These are phyloP conservation scores for Neonectria hederae DNA, from an alignment of 2,329 filamentous ascomycete genomes.

Conservation along the genomic window DNA sequence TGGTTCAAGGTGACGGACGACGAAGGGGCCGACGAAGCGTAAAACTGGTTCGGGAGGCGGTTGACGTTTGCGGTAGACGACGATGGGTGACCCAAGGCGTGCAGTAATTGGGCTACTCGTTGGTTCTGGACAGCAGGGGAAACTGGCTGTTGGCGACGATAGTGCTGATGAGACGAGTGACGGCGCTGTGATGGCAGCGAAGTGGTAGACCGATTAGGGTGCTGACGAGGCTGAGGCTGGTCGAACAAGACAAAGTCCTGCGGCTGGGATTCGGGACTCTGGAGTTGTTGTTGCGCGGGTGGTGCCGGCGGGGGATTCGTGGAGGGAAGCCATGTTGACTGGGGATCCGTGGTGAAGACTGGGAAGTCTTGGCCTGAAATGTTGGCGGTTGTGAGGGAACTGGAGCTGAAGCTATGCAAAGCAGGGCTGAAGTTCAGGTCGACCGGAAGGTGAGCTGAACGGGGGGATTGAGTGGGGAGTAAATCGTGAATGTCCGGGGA, in stretches of 20 bases:
- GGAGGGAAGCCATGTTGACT: constrained; percentile 83
- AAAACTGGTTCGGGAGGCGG: constrained; percentile 69
- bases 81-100: constrained; percentile 65
- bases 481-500: constrained; percentile 53
- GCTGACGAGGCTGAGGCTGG: constrained; percentile 53
- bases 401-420: constrained; percentile 65
- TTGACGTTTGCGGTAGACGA: constrained; percentile 64
- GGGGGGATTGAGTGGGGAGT: constrained; percentile 58
- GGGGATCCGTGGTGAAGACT: constrained; percentile 87
- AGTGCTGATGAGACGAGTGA: constrained; percentile 57
- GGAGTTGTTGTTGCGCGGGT: constrained; percentile 66
- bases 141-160: constrained; percentile 53
- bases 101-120: constrained; percentile 67
- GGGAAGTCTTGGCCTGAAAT: constrained; percentile 72
- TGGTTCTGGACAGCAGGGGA: constrained; percentile 62
- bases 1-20: constrained; percentile 67
- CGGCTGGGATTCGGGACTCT: constrained; percentile 60
- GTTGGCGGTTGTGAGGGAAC: constrained; percentile 66
- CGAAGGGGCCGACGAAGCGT: constrained; percentile 72
- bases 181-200: constrained; percentile 55
- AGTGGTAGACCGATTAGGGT: constrained; percentile 50
- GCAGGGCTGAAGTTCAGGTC: constrained; percentile 75
- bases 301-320: constrained; percentile 70
- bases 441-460: constrained; percentile 65
- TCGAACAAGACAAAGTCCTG: constrained; percentile 86